Evolutionary conservation across 2,329 filamentous ascomycete genomes (phyloP), one percentile per base, ranked within the genome.

Genomic region (Alternaria triticina): DNA sequence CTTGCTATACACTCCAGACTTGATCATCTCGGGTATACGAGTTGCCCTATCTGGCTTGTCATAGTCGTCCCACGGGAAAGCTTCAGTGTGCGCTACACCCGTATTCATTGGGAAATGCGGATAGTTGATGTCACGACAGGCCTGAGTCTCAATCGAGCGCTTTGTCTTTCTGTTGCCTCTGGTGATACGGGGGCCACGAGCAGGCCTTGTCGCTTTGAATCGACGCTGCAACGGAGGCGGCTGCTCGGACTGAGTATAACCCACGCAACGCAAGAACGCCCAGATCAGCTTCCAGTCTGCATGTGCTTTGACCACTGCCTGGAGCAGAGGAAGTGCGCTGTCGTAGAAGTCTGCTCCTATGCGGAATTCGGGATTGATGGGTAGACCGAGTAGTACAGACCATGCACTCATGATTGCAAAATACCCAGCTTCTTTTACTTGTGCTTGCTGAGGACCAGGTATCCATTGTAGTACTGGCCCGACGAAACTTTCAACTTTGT

Each of bases 381-480:
- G 22, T 15, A 70, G 55, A 13, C 57, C 68, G 5, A 74, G 51
- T 11, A 63, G 54, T 46, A 71, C 33, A 5, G 61, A 30, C 69
- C 70, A 74, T 3, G 69, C 69, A 36, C 64, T 69, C 2, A 71
- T 51, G 2, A 71, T 58, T 7, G 64, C 59, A 28, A 66, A 62
- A 33, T 69, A 64, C 6, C 52, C 62, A n/a, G 64, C 49, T n/a
- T 62, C 17, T 45, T 60, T 55, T 10, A 8, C 4, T 46, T 50
- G 44, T 17, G 6, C 10, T 43, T 67, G 54, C 23, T 25, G 28
- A 13, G 54, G 22, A 17, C 45, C n/a, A 12, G 47, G 55, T 22
- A 62, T 54, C 61, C 61, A 59, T 36, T 13, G 22, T 13, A 54
- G 30, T 40, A 36, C 50, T 5, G 25, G n/a, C n/a, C 25, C 47